Percentiles rank a stretch among this genome's conserved stretches.
Evolutionary conservation across 208 protist genomes (phyloP).

Genomic region (Trypanosoma congolense): DNA sequence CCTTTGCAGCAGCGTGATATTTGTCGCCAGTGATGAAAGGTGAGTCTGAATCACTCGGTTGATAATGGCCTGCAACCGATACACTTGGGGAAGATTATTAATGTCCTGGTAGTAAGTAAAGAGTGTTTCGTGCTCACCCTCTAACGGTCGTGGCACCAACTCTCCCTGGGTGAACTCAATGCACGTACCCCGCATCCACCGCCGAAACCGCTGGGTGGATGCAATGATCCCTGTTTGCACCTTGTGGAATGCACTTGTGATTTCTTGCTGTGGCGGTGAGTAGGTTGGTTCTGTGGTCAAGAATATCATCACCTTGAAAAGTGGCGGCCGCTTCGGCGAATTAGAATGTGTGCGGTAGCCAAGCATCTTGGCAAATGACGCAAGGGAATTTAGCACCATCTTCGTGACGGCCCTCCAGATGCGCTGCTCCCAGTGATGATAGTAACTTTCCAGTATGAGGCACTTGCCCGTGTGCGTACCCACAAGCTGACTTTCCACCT

Average conservation of each 20-base stretch:
- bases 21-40: slow-evolving; percentile 76
- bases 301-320: slow-evolving; percentile 93
- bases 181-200: slow-evolving; percentile 96
- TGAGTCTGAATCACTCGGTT: slow-evolving; percentile 92
- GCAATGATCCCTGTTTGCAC: slow-evolving; percentile 91
- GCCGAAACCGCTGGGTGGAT: slow-evolving; percentile 91
- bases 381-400: slow-evolving; percentile 89
- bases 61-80: slow-evolving; percentile 86
- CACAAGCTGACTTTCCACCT: slow-evolving; percentile 94
- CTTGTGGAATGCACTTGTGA: slow-evolving; percentile 90
- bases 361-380: slow-evolving; percentile 83
- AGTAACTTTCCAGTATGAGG: slow-evolving; percentile 90
- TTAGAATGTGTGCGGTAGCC: slow-evolving; percentile 53
- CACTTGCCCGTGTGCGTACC: slow-evolving; percentile 91
- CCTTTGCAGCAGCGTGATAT: slow-evolving; percentile 91
- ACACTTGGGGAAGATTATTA: slow-evolving; percentile 80
- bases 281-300: slow-evolving; percentile 91
- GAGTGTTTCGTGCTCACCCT: slow-evolving; percentile 75
- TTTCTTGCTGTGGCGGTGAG: slow-evolving; percentile 91
- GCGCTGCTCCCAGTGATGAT: slow-evolving; percentile 94
- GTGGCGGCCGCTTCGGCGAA: slow-evolving; percentile 45
- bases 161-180: slow-evolving; percentile 91
- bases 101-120: slow-evolving; percentile 96
- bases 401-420: slow-evolving; percentile 92
- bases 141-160: slow-evolving; percentile 76